Base-by-base conservation (phyloP, 345 rosid species). In the Barbarea vulgaris region DNA sequence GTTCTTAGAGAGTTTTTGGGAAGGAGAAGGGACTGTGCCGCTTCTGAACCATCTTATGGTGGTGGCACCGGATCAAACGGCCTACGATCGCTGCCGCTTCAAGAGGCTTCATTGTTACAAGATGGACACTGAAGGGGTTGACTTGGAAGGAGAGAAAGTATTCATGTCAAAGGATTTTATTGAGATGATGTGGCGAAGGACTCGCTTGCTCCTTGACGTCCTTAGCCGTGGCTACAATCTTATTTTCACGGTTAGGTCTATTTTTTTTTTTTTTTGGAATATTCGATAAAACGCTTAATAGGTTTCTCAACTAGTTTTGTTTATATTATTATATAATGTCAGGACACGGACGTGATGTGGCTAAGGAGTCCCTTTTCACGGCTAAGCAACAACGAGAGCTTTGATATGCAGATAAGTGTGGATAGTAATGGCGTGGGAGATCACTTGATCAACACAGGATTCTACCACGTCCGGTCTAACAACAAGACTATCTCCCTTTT, bases 291-390 rank as follows among this genome's bases (percentile, higher is more conserved):
- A 56, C 3, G 3, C 1, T 17, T 5, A 31, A 33, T 17, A 33
- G 22, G 11, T 34, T 19, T 22, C 39, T 28, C 19, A 7, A 47
- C 2, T 19, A 50, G 27, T 27, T 4, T 21, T 51, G 22, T 42
- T 42, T 18, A 18, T 9, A 57, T 59, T n/a, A n/a, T n/a, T n/a
- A 24, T 47, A 14, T 30, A 1, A 28, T 66, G 57, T 37, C 80
- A 93, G 98, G 98, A 92, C 54, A 77, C 88, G 4, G 96, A 92
- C 15, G 84, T 90, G 10, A 25, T 90, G 86, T 92, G 97, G 96
- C 76, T 92, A 12, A 84, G 94, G 80, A 84, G 79, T 52, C 97
- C 97, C 4, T 81, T 87, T 41, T 6, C 47, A 2, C 62, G 56
- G 60, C 75, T 88, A 59, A 84, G 78, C 70, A 24, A 25, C 48